Conservation (phyloP, 2,329 filamentous ascomycete genomes). For the Ophiostoma pallidulum region DNA sequence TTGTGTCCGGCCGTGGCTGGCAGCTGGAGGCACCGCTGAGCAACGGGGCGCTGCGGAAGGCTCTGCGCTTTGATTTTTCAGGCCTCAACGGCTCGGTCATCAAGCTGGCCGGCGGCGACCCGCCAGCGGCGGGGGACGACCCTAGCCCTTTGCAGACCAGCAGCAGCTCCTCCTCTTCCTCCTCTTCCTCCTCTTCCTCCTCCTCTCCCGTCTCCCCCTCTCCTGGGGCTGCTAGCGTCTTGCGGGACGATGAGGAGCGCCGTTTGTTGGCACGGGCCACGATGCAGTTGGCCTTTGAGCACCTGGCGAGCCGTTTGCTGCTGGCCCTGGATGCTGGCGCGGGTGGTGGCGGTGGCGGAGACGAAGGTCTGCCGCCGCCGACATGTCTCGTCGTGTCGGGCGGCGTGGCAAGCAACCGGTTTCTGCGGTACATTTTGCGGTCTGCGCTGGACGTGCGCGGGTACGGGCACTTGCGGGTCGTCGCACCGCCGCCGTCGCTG, state of each 20-base stretch:
- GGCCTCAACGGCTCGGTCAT: slow-evolving; percentile 52
- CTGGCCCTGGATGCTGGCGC: slow-evolving; percentile 45
- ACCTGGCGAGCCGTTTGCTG: slow-evolving; percentile 66
- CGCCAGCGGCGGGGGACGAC: not conserved
- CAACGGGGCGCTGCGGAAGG: slow-evolving; percentile 32
- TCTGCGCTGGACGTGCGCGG: slow-evolving; percentile 55
- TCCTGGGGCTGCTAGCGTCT: slow-evolving; percentile 26
- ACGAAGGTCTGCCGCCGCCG: slow-evolving; percentile 13
- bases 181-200: too few species aligned
- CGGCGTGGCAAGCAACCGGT: slow-evolving; percentile 80
- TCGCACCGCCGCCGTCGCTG: slow-evolving; percentile 64
- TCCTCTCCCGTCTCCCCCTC: too few species aligned
- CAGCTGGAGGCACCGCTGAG: slow-evolving; percentile 55
- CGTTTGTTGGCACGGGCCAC: slow-evolving; percentile 58
- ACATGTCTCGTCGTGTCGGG: slow-evolving; percentile 67
- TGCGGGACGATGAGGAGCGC: slow-evolving; percentile 58
- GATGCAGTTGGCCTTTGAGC: slow-evolving; percentile 80
- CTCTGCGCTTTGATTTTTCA: slow-evolving; percentile 64
- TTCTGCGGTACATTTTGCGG: slow-evolving; percentile 58
- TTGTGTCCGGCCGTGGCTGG: slow-evolving; percentile 44
- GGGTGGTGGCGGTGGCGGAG: slow-evolving; percentile 1
- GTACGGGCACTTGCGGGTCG: slow-evolving; percentile 48
- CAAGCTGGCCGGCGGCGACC: slow-evolving; percentile 20
- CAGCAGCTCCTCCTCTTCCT: too few species aligned
- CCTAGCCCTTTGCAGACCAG: too few species aligned